Conservation (phyloP, 257 asterid species). For the Nicotiana attenuata region DNA sequence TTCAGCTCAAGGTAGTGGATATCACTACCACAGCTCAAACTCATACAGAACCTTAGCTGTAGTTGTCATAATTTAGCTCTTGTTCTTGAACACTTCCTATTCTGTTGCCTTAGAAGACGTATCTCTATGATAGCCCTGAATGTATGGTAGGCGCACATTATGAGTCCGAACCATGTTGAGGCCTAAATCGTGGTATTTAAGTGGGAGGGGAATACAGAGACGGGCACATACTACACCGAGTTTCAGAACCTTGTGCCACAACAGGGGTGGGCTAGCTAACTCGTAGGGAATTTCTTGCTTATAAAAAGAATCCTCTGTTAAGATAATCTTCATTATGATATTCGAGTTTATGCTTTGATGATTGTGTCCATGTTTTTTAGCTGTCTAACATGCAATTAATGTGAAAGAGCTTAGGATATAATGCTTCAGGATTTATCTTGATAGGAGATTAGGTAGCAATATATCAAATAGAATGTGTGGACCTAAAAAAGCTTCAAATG, state of each 20-base stretch:
- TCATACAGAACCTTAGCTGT: background rate
- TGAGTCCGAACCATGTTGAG: background rate
- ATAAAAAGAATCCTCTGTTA: background rate
- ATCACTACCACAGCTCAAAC: background rate
- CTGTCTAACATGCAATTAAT: background rate
- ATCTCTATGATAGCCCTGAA: background rate
- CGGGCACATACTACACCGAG: background rate
- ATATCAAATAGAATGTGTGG: background rate
- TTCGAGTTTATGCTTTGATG: background rate
- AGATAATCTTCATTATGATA: background rate
- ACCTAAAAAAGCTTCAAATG: background rate
- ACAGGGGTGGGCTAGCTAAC: background rate
- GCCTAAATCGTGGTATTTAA: background rate
- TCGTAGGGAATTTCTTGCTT: background rate
- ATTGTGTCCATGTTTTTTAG: background rate
- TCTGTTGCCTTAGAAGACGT: background rate
- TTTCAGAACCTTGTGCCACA: background rate
- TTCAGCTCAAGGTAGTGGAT: slow-evolving; percentile 63
- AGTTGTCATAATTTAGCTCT: background rate
- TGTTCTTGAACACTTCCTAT: background rate
- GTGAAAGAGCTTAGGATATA: background rate
- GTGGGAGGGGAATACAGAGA: background rate
- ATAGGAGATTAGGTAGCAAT: background rate
- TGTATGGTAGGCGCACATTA: background rate
- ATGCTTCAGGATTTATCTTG: background rate